Evolutionary conservation across 2,329 filamentous ascomycete genomes (phyloP).

Genomic region (Diaporthe sp.): DNA sequence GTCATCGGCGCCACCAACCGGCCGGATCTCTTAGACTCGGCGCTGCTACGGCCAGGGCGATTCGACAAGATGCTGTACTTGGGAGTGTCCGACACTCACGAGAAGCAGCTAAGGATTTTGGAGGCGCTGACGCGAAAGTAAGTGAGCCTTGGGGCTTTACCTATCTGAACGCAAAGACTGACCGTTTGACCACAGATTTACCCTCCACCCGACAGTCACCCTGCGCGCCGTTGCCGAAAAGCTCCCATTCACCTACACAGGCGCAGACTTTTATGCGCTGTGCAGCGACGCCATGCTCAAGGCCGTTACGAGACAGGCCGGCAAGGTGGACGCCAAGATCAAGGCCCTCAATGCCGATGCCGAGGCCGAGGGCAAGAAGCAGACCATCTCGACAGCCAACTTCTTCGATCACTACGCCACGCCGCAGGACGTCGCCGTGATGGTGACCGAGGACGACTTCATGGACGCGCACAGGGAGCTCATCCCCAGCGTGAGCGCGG

Average conservation of each 20-base stretch:
- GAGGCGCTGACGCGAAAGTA: constrained; percentile 96
- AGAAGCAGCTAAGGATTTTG: constrained; percentile 94
- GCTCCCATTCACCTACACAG: constrained; percentile 96
- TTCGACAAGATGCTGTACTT: constrained; percentile 99
- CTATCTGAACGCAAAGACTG: constrained; percentile 1
- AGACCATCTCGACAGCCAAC: constrained; percentile 84
- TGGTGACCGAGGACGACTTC: constrained; percentile 93
- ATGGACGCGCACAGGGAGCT: constrained; percentile 84
- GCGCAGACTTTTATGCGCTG: constrained; percentile 95
- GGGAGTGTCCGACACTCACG: constrained; percentile 95
- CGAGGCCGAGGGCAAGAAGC: constrained; percentile 47
- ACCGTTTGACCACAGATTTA: constrained; percentile 73
- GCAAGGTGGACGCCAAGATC: constrained; percentile 87
- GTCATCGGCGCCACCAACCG: constrained; percentile 97
- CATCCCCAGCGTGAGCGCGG: constrained; percentile 92
- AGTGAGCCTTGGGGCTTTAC: constrained; percentile 51
- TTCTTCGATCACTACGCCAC: constrained; percentile 96
- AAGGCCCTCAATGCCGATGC: constrained; percentile 71
- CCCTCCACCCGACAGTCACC: constrained; percentile 83
- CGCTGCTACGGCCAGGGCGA: constrained; percentile 87
- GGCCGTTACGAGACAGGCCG: constrained; percentile 92
- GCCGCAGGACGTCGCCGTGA: constrained; percentile 85
- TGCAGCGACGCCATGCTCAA: constrained; percentile 99
- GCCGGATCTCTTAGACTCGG: constrained; percentile 92
- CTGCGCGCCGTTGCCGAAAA: constrained; percentile 80